Conservation (phyloP, 179 eudicot species). For the Pouteria campechiana region DNA sequence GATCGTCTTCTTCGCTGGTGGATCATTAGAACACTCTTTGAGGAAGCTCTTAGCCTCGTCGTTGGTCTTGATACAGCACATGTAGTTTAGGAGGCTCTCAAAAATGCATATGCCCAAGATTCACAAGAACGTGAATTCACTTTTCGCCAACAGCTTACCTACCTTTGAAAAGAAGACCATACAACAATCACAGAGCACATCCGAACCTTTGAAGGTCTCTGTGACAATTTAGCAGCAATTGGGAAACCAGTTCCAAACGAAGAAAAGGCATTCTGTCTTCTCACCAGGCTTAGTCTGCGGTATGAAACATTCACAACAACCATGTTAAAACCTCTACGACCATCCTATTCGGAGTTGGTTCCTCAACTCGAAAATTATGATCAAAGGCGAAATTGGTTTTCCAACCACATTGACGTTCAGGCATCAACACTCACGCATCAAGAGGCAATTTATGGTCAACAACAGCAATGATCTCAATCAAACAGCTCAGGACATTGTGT, state of each 20-base stretch:
- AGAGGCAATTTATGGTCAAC: not conserved
- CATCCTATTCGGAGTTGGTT: too few species aligned
- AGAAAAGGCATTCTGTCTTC: too few species aligned
- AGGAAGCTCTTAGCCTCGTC: too few species aligned
- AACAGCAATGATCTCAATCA: not conserved
- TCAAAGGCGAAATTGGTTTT: not conserved
- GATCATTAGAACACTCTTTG: not conserved
- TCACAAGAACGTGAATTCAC: not conserved
- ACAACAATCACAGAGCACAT: not conserved
- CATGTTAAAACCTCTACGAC: too few species aligned
- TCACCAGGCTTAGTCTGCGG: too few species aligned
- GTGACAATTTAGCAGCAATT: not conserved
- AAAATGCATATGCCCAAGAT: too few species aligned
- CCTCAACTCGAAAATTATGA: not conserved
- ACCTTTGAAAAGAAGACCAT: too few species aligned
- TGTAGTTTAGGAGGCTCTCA: too few species aligned
- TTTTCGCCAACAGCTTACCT: not conserved
- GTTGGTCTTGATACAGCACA: too few species aligned
- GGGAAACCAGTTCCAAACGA: too few species aligned
- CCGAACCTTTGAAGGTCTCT: not conserved
- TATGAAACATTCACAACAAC: too few species aligned
- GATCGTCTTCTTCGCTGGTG: not conserved
- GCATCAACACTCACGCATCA: not conserved
- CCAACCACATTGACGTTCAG: not conserved
- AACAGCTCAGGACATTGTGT: too few species aligned